Percentiles rank a stretch among this genome's conserved stretches.
phyloP scores from a whole-genome alignment of 371 early-diverging fungal species.

The Basidiobolus meristosporus region DNA sequence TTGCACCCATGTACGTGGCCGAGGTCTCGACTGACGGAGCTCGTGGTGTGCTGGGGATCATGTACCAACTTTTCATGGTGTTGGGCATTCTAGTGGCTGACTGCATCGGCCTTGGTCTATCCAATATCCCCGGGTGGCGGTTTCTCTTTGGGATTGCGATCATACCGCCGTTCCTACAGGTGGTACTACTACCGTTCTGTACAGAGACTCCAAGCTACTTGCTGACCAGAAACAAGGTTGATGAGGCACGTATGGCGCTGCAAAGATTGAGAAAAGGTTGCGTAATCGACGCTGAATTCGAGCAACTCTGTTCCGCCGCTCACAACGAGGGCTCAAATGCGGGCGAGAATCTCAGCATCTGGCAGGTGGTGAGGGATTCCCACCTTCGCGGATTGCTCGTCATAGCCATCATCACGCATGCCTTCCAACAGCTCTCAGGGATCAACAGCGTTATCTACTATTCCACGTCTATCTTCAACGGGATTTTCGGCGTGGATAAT shows the following conservation, averaged over 20 bases:
- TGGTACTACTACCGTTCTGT: conserved; percentile 40
- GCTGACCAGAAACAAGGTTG: conserved; percentile 26
- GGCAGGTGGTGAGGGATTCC: too few relatives aligned
- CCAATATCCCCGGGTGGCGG: conserved; percentile 41
- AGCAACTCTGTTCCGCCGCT: too few relatives aligned
- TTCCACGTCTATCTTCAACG: too few relatives aligned
- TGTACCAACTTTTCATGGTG: conserved; percentile 62
- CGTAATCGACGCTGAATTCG: conserved; percentile 34
- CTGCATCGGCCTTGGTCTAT: conserved; percentile 29
- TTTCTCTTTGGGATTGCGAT: conserved; percentile 34
- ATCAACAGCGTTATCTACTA: too few relatives aligned
- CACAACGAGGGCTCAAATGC: too few relatives aligned
- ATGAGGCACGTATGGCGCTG: conserved; percentile 36
- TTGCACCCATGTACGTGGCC: conserved; percentile 71
- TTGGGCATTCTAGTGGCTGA: conserved; percentile 54
- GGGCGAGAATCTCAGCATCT: too few relatives aligned
- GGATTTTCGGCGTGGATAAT: too few relatives aligned
- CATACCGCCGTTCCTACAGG: conserved; percentile 45
- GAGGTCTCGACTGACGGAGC: conserved; percentile 32
- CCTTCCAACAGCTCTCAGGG: too few relatives aligned
- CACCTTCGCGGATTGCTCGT: too few relatives aligned
- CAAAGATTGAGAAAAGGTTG: conserved; percentile 28
- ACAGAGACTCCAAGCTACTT: conserved; percentile 64
- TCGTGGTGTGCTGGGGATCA: conserved; percentile 47
- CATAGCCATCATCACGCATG: too few relatives aligned